Percentiles rank a stretch among this genome's conserved stretches.
phyloP scores from a whole-genome alignment of 495 filamentous ascomycete species.

The Barbatosphaeria neglecta region DNA sequence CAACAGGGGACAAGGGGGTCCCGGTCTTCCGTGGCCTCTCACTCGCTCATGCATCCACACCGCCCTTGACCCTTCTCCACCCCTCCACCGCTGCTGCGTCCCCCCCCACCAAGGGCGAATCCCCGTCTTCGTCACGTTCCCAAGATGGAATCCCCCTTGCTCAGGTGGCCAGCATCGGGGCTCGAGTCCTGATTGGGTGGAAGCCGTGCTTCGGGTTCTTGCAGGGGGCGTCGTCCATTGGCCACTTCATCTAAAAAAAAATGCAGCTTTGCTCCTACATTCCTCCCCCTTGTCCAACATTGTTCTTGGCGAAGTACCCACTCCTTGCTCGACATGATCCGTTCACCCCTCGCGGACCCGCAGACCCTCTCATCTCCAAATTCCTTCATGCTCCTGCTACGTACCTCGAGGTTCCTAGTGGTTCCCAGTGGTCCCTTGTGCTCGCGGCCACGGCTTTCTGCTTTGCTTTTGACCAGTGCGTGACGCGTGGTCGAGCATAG shows the following conservation, averaged over 20 bases:
- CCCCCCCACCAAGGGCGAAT: background rate
- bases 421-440: no score
- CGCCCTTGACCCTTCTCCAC: background rate
- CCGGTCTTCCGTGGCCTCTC: background rate
- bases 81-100: no score
- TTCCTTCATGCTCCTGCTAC: conserved; percentile 16
- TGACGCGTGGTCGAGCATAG: background rate
- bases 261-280: conserved; percentile 17
- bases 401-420: conserved; percentile 9
- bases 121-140: background rate
- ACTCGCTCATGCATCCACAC: background rate
- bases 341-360: conserved; percentile 28
- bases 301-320: conserved; percentile 33
- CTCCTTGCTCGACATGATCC: conserved; percentile 26
- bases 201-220: conserved; percentile 18
- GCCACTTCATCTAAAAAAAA: conserved; percentile 33
- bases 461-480: conserved; percentile 1
- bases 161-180: conserved; percentile 32
- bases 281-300: conserved; percentile 26
- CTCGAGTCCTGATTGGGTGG: conserved; percentile 32
- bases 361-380: conserved; percentile 15
- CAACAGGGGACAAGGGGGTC: background rate
- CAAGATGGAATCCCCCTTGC: conserved; percentile 10
- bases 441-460: conserved; percentile 6
- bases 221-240: conserved; percentile 22